Evolutionary conservation across 306 rosid genomes (phyloP), one percentile per base, ranked within the genome.

Genomic region (Rubus idaeus): DNA sequence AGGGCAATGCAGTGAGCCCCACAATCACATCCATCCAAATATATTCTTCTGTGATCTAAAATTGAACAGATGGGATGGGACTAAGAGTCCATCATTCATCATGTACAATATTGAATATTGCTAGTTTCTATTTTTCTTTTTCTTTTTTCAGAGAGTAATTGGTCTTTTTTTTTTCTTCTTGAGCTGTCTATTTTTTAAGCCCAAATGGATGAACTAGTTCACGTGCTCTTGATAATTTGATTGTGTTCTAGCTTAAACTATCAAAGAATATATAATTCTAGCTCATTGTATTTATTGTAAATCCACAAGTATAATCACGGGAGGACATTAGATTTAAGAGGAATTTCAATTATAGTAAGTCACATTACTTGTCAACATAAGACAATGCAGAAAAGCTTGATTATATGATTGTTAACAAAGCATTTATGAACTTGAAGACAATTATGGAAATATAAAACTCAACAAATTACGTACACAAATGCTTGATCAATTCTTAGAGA

Each of bases 41-140:
- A 73, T 79, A 56, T 71, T 82, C 73, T 75, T 83, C 57, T 82
- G 83, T 80, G 85, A 88, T 83, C 61, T 73, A 51, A 82, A 85
- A 62, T 80, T 72, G 75, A 80, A 84, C 91, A 83, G 84, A 86
- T 79, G 81, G 86, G 89, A 66, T 35, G 80, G 86, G 88, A 57
- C 78, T 73, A 3, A 2, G 35, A 23, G 58, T 76, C 86, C 45
- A 82, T 88, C 73, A 86, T 89, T 65, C 80, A 85, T 80, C 81
- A 82, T 80, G 50, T 75, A 78, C 57, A 70, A 17, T 20, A 39
- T 40, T 6, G 0, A 12, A n/a, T 45, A 80, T 81, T 9, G 2
- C 44, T 23, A 23, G 26, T 1, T 35, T 30, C 35, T 30, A 30
- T 30, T 30, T 1, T 30, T 30, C 2, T 30, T 30, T 14, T 63